Percentiles rank a stretch among this genome's conserved stretches.
Evolutionary conservation across 1,284 basidiomycete genomes (phyloP).

Genomic region (Leccinum discolor): DNA sequence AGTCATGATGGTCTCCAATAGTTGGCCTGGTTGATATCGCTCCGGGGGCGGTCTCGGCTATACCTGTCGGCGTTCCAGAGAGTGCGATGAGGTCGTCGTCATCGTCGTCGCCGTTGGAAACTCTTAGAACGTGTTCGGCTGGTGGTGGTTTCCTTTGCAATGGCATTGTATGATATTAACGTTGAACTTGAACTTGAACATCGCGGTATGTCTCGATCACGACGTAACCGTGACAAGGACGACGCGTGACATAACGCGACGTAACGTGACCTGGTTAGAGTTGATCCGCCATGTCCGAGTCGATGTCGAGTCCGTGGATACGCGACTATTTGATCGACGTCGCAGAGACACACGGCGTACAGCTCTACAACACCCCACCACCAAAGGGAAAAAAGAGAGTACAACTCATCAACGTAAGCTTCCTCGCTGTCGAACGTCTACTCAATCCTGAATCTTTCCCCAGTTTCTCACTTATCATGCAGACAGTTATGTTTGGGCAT

Average conservation of each 20-base stretch:
- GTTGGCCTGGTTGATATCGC: constrained; percentile 35
- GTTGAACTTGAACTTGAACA: neutral
- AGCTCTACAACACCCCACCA: constrained; percentile 36
- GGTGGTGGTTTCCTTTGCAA: constrained; percentile 25
- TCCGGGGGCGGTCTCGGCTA: constrained; percentile 22
- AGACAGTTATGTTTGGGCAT: constrained; percentile 45
- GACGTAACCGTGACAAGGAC: constrained; percentile 21
- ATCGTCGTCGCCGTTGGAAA: neutral
- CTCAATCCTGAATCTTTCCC: constrained; percentile 11
- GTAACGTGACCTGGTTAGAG: constrained; percentile 7
- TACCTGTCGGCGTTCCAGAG: neutral
- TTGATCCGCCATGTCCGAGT: constrained; percentile 28
- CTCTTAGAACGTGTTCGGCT: neutral
- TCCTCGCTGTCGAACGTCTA: neutral
- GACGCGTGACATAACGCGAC: constrained; percentile 20
- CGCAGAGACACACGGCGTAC: constrained; percentile 50
- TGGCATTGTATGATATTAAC: constrained; percentile 10
- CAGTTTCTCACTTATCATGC: constrained; percentile 39
- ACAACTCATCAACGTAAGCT: constrained; percentile 53
- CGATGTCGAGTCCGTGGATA: constrained; percentile 52
- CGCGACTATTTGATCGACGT: constrained; percentile 45
- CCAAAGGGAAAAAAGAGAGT: constrained; percentile 43
- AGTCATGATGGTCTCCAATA: constrained; percentile 36
- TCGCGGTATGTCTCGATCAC: constrained; percentile 22
- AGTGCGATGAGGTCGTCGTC: neutral